A percentile compares a stretch with the other conserved stretches of the same genome.
Conservation (phyloP, 177 flowering plant genomes). For the Telopea speciosissima region DNA sequence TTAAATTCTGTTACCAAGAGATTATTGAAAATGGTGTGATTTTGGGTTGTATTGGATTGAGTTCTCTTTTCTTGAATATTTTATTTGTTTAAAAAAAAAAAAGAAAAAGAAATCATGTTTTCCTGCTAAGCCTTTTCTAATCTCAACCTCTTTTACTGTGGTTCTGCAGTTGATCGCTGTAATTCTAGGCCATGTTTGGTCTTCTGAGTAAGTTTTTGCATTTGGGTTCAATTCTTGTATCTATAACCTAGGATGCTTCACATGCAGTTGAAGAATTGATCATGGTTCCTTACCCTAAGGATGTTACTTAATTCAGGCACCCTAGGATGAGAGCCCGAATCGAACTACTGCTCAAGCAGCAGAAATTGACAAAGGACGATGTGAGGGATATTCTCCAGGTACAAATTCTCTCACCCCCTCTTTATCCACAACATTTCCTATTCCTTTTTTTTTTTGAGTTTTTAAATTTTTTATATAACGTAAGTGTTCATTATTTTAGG, state of each 20-base stretch:
- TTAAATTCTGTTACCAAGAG: not conserved
- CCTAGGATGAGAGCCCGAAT: conserved; percentile 76
- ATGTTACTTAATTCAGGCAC: conserved; percentile 39
- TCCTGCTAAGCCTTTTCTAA: not conserved
- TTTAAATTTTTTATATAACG: too few relatives aligned
- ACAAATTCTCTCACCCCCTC: not conserved
- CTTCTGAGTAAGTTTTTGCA: conserved; percentile 74
- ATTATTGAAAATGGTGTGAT: not conserved
- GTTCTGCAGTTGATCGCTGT: conserved; percentile 77
- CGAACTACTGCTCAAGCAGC: conserved; percentile 79
- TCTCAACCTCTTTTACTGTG: conserved; percentile 1
- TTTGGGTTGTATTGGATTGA: not conserved
- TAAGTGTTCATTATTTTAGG: not conserved
- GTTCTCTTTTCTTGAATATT: not conserved
- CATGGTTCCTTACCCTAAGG: not conserved
- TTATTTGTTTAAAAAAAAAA: too few relatives aligned
- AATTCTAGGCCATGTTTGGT: conserved; percentile 93
- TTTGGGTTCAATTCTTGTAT: not conserved
- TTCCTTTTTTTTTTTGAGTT: too few relatives aligned
- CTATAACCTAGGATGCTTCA: not conserved
- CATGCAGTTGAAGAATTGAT: not conserved
- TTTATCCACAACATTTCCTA: too few relatives aligned
- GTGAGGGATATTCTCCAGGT: conserved; percentile 87
- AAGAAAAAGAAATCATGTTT: not conserved
- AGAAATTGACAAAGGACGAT: conserved; percentile 63